Evolutionary conservation across 495 filamentous ascomycete genomes (phyloP).

Genomic region (Penicillium subrubescens): DNA sequence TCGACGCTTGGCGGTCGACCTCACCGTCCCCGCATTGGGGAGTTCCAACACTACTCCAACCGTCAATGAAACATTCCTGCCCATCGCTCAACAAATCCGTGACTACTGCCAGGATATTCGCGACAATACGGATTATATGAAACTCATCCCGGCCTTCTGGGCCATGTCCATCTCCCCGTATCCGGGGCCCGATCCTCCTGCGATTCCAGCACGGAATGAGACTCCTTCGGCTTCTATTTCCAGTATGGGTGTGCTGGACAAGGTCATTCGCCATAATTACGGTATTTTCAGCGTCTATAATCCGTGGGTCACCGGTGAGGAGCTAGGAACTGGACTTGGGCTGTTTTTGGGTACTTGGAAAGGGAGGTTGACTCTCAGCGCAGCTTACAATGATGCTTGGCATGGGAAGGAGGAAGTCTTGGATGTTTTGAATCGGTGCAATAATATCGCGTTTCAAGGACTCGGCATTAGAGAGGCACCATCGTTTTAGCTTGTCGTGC

Average conservation of each 20-base stretch:
- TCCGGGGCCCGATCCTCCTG: conserved; percentile 20
- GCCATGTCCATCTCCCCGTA: conserved; percentile 23
- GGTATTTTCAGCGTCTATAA: conserved; percentile 30
- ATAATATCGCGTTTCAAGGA: conserved; percentile 9
- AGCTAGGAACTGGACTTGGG: conserved; percentile 40
- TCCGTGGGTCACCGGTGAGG: conserved; percentile 47
- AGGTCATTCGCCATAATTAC: conserved; percentile 19
- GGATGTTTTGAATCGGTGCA: conserved; percentile 27
- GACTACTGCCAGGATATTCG: conserved; percentile 29
- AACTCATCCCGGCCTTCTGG: conserved; percentile 32
- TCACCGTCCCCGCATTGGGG: conserved; percentile 17
- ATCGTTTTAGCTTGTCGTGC: neutral
- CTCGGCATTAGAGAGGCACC: neutral
- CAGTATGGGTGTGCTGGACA: conserved; percentile 31
- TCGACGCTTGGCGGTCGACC: conserved; percentile 21
- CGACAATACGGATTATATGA: conserved; percentile 26
- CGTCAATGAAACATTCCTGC: conserved; percentile 11
- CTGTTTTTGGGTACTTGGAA: conserved; percentile 41
- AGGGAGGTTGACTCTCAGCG: conserved; percentile 34
- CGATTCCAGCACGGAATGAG: conserved; percentile 27
- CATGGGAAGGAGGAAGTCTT: conserved; percentile 25
- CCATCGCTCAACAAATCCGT: conserved; percentile 19
- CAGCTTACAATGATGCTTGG: conserved; percentile 45
- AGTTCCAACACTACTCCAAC: neutral
- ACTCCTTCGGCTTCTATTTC: conserved; percentile 41